These are phyloP conservation scores for Rubia balearica DNA, from an alignment of 305 asterid species.

Conservation along the genomic window DNA sequence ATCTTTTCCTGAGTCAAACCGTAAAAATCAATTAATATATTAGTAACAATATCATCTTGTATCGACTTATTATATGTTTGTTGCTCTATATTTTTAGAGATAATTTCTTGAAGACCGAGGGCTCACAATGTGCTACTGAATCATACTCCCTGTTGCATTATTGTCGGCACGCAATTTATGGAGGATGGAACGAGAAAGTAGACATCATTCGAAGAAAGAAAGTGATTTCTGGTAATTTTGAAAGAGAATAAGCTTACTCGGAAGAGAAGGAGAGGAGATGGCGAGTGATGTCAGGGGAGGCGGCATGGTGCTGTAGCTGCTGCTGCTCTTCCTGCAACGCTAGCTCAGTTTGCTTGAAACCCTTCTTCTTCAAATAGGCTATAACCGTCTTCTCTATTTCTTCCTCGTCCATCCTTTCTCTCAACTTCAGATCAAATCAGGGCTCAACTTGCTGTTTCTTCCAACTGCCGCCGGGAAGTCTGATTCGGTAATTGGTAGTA, in stretches of 20 bases:
- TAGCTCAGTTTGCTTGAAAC: conserved; percentile 74
- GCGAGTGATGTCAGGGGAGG: conserved; percentile 62
- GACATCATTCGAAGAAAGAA: not conserved
- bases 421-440: not conserved
- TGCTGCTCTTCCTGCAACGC: conserved; percentile 79
- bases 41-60: too few relatives aligned
- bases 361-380: conserved; percentile 73
- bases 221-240: too few relatives aligned
- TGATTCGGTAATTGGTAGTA: not conserved
- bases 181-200: not conserved
- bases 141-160: not conserved
- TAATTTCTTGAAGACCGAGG: too few relatives aligned
- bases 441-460: not conserved
- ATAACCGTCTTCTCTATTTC: conserved; percentile 74
- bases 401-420: conserved; percentile 51
- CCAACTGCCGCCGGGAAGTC: not conserved
- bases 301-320: conserved; percentile 27
- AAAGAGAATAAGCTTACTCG: conserved; percentile 37
- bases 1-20: too few relatives aligned
- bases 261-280: conserved; percentile 55
- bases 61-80: too few relatives aligned
- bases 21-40: too few relatives aligned
- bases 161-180: not conserved
- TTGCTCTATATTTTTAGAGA: too few relatives aligned
- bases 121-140: too few relatives aligned